Base-by-base conservation (phyloP, 805 yeast species). In the Kluyveromyces wickerhamii region DNA sequence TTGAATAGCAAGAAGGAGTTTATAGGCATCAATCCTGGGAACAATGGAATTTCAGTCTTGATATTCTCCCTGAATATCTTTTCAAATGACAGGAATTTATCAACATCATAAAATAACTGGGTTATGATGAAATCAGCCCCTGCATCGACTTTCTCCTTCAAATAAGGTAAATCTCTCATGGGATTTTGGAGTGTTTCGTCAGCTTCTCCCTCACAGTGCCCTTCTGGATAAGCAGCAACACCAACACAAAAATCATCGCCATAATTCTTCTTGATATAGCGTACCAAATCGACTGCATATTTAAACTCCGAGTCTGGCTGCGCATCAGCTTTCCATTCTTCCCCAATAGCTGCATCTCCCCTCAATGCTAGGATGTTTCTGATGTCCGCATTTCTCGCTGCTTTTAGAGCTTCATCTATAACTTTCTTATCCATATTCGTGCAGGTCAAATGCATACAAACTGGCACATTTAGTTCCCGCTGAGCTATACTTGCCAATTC, bases 161-260 rank as follows among this genome's bases (percentile, higher is more conserved):
- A 68, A 48, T 70, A 82, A 5, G 92, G 89, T 30, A 89, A 51
- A 57, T 89, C 98, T 30, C 69, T 69, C 15, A 55, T 53, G 1
- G 79, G 76, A 48, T 75, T 72, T 55, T 87, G 95, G 22, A 67
- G 68, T 7, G 74, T 59, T 29, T 62, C 68, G 46, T 79, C 84
- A 1, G 86, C 69, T 30, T 51, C 57, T 10, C 94, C 89, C 47
- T 88, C 95, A 22, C 85, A 87, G 60, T 89, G 96, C 13, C 98
- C 98, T 55, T 89, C 98, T 7, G 98, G 96, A 57, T 89, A 89
- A 1, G 94, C 96, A 2, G 98, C 98, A 11, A 89, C 98, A 40
- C 98, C 98, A 36, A 89, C 67, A 53, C 95, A 83, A 61, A 89
- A 89, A 47, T 77, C 80, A 52, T 83, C 83, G 3, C 85, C 92